A percentile compares a stretch with the other conserved stretches of the same genome.
These are phyloP conservation scores for Ascosphaera apis DNA, from an alignment of 2,329 filamentous ascomycete species.

Conservation along the genomic window DNA sequence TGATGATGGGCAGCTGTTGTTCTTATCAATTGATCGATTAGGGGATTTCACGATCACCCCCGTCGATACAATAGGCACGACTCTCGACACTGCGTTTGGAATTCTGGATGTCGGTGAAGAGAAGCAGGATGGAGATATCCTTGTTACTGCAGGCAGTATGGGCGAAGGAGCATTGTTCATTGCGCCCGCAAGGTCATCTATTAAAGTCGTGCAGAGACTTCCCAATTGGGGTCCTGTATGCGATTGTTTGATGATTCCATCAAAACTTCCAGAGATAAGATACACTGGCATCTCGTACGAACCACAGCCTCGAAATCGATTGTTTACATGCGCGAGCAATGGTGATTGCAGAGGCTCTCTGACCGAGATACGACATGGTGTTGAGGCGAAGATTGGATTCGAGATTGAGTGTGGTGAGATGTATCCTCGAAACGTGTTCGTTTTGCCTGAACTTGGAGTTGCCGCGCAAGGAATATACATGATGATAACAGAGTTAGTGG, in stretches of 20 bases:
- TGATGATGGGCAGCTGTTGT: slow-evolving; percentile 64
- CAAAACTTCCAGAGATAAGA: background rate
- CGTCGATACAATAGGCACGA: slow-evolving; percentile 46
- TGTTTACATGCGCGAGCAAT: slow-evolving; percentile 46
- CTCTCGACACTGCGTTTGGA: slow-evolving; percentile 63
- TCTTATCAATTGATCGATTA: slow-evolving; percentile 40
- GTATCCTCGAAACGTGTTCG: background rate
- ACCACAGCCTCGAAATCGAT: slow-evolving; percentile 18
- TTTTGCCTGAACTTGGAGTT: background rate
- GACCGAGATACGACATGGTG: slow-evolving; percentile 44
- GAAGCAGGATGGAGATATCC: slow-evolving; percentile 45
- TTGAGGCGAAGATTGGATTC: slow-evolving; percentile 41
- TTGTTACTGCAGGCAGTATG: slow-evolving; percentile 56
- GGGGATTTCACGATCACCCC: slow-evolving; percentile 29
- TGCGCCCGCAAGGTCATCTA: slow-evolving; percentile 35
- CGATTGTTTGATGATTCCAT: slow-evolving; percentile 12
- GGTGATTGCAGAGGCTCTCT: slow-evolving; percentile 36
- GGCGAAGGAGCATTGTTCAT: slow-evolving; percentile 57
- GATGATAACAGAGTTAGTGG: background rate
- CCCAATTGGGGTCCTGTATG: slow-evolving; percentile 35
- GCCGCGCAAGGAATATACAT: background rate
- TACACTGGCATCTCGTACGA: background rate
- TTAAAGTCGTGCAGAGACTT: slow-evolving; percentile 34
- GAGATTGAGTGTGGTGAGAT: slow-evolving; percentile 9
- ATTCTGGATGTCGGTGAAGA: slow-evolving; percentile 37